These are phyloP conservation scores for Phytophthora pisi DNA, from an alignment of 352 stramenopile species.

Conservation along the genomic window DNA sequence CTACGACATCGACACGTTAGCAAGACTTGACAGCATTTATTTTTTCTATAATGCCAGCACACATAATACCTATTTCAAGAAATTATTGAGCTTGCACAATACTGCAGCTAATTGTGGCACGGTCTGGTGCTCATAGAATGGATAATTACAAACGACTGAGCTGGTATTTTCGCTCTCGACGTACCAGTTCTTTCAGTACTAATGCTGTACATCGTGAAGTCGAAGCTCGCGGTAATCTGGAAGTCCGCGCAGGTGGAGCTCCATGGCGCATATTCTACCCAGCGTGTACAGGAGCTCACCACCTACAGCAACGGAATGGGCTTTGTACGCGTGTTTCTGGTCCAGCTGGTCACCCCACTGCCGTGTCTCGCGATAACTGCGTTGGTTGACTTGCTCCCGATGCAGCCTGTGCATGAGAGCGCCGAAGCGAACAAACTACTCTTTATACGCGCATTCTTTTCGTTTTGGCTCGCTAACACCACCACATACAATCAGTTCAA, in stretches of 20 bases:
- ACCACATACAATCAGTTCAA: not conserved
- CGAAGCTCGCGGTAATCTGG: not conserved
- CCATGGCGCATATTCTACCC: not conserved
- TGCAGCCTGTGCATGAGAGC: not conserved
- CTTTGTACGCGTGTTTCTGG: not conserved
- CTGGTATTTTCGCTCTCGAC: too few species aligned
- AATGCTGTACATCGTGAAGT: not conserved
- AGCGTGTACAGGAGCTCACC: not conserved
- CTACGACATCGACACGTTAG: too few species aligned
- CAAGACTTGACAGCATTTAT: too few species aligned
- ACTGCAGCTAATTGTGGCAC: too few species aligned
- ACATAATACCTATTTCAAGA: too few species aligned
- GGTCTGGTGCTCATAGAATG: too few species aligned
- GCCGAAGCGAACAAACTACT: not conserved
- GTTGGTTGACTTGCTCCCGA: not conserved
- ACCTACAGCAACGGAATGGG: not conserved
- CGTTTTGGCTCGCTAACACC: not conserved
- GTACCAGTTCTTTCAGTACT: too few species aligned
- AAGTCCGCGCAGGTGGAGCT: slow-evolving; percentile 2
- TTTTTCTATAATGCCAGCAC: too few species aligned
- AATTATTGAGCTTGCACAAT: too few species aligned
- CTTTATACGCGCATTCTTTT: not conserved
- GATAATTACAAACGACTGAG: too few species aligned
- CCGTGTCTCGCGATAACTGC: not conserved
- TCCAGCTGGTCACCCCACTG: not conserved